A percentile compares a stretch with the other conserved stretches of the same genome.
Evolutionary conservation across 495 filamentous ascomycete genomes (phyloP).

Genomic region (Podospora tetraspora): DNA sequence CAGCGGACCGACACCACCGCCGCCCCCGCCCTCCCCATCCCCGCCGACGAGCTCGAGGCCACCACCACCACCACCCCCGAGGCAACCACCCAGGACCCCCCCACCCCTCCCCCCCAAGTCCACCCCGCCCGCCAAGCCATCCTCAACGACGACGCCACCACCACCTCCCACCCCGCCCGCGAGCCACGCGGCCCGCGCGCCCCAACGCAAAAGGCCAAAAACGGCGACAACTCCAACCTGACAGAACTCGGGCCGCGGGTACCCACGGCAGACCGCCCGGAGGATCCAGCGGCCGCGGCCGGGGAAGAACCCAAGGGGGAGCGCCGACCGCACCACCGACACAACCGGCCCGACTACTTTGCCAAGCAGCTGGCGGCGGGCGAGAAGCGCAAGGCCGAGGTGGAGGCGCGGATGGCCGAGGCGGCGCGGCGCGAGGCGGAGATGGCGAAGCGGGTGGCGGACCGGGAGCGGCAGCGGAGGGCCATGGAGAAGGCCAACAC

Average conservation of each 20-base stretch:
- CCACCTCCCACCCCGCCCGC: neutral
- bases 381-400: slow-evolving; percentile 57
- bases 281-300: neutral
- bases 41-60: slow-evolving; percentile 9
- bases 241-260: neutral
- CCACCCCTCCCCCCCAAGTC: slow-evolving; percentile 45
- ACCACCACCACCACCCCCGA: slow-evolving; percentile 17
- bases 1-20: slow-evolving; percentile 27
- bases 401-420: slow-evolving; percentile 55
- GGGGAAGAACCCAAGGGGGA: slow-evolving; percentile 1
- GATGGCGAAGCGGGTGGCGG: slow-evolving; percentile 50
- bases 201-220: slow-evolving; percentile 52
- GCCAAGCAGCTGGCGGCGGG: slow-evolving; percentile 69
- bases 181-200: slow-evolving; percentile 25
- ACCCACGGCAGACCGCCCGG: neutral
- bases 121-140: slow-evolving; percentile 68
- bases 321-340: slow-evolving; percentile 30
- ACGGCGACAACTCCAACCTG: slow-evolving; percentile 55
- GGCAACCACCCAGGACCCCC: slow-evolving; percentile 18
- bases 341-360: slow-evolving; percentile 63
- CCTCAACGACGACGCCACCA: neutral
- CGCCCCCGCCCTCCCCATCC: slow-evolving; percentile 9
- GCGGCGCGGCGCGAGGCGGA: slow-evolving; percentile 51
- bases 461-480: slow-evolving; percentile 58
- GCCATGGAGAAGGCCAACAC: slow-evolving; percentile 71